Evolutionary conservation across 1,284 basidiomycete species (phyloP), one percentile per base, ranked within the genome.

Genomic region (Ustilago trichophora): DNA sequence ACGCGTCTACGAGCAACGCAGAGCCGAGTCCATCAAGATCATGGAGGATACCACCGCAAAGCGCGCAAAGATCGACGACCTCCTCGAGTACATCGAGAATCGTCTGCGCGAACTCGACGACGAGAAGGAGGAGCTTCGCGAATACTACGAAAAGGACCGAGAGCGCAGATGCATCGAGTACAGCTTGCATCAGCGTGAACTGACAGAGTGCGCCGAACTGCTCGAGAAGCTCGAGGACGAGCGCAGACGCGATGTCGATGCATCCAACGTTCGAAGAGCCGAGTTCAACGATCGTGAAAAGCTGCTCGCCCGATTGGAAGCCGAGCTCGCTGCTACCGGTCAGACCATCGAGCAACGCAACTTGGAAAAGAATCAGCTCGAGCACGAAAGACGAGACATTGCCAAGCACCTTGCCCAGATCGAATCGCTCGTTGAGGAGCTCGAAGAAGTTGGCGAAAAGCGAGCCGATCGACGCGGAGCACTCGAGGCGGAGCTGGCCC

Each of bases 1-100:
- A 0, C 92, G 96, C 75, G 93, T 98, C 1, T 99, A 99, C 81
- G 96, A 98, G 82, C 91, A 96, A 78, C 89, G 95, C 45, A 87
- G 96, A 12, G 77, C 90, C 1, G 95, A 98, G 81, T 95, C 92
- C 11, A 85, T 95, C 25, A 90, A 91, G 51, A 95, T 98, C 81
- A 96, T 98, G 91, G 87, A 92, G 35, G 94, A 98, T 78, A 98
- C 96, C n/a, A 92, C 94, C 60, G 86, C 90, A 3, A 98, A 98
- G 80, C 88, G 93, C 13, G 84, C 86, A 26, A 98, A 97, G 83
- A 97, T 98, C 66, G 88, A 87, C 75, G 93, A 97, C 72, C 84
- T 97, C 8, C 85, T 98, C 25, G 87, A 89, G 2, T 93, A 92
- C 80, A 98, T 98, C 75, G 92, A 98, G 71, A 89, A 90, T 10